Evolutionary conservation across 2,329 filamentous ascomycete genomes (phyloP).

Genomic region (Stemphylium lycopersici): DNA sequence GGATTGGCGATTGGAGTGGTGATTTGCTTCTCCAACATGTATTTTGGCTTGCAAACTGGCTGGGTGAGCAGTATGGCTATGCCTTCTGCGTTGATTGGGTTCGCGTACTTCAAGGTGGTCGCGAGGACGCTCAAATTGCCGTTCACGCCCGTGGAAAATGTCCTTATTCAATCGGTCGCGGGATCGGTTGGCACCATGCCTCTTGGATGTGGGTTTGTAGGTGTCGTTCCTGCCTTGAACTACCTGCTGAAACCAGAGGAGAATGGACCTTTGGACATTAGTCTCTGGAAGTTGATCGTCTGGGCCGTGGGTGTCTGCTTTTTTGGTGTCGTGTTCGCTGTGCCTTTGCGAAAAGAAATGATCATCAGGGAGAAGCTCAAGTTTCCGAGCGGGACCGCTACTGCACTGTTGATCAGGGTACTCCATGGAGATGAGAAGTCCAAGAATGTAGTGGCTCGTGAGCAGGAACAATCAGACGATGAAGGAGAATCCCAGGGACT

Average conservation of each 20-base stretch:
- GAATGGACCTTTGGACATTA: conserved; percentile 74
- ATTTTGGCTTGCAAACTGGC: conserved; percentile 94
- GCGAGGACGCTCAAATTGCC: conserved; percentile 75
- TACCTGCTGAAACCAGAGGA: conserved; percentile 81
- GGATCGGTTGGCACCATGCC: conserved; percentile 97
- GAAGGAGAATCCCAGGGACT: conserved; percentile 47
- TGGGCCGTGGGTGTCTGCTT: conserved; percentile 95
- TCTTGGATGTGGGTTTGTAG: conserved; percentile 91
- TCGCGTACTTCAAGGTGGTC: conserved; percentile 86
- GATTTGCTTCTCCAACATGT: conserved; percentile 97
- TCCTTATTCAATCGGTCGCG: conserved; percentile 93
- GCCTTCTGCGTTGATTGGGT: conserved; percentile 92
- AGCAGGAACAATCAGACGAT: conserved; percentile 7
- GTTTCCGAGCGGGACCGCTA: conserved; percentile 95
- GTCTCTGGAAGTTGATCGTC: conserved; percentile 77
- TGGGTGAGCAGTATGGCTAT: conserved; percentile 92
- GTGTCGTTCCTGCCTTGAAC: conserved; percentile 90
- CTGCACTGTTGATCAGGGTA: conserved; percentile 89
- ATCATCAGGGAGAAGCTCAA: conserved; percentile 91
- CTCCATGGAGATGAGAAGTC: conserved; percentile 69
- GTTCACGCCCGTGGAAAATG: conserved; percentile 95
- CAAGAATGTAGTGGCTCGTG: conserved; percentile 11
- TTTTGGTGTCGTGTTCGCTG: conserved; percentile 95
- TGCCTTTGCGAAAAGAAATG: conserved; percentile 86
- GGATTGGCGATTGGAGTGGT: conserved; percentile 85